Evolutionary conservation across 1,139 yeast species (phyloP).

Genomic region (Blastobotrys aristatus): DNA sequence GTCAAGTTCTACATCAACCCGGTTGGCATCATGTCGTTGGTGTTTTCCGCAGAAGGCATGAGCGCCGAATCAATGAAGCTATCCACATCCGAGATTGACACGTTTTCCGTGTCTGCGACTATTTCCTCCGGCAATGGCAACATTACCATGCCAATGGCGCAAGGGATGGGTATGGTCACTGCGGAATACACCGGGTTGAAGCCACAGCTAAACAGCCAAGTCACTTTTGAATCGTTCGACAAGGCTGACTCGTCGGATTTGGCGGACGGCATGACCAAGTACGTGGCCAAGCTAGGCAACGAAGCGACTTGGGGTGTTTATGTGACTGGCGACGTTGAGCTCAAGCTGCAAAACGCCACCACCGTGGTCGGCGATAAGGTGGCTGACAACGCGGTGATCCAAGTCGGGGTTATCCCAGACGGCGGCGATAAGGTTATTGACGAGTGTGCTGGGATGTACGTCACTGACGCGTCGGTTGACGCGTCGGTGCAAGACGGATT

Average conservation of each 20-base stretch:
- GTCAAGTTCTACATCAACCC: constrained; percentile 54
- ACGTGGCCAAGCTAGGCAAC: constrained; percentile 48
- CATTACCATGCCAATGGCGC: constrained; percentile 43
- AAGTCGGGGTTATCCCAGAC: constrained; percentile 53
- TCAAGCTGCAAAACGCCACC: constrained; percentile 36
- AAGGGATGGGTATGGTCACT: constrained; percentile 78
- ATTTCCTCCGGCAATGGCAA: constrained; percentile 38
- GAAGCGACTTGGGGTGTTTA: constrained; percentile 55
- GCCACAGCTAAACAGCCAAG: constrained; percentile 49
- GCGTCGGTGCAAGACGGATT: constrained; percentile 38
- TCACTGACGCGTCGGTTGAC: constrained; percentile 38
- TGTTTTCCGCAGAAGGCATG: constrained; percentile 53
- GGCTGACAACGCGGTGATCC: constrained; percentile 42
- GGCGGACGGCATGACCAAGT: constrained; percentile 45
- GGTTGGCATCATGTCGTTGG: constrained; percentile 45
- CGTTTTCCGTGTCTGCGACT: constrained; percentile 52
- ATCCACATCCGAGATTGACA: constrained; percentile 44
- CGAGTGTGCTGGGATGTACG: constrained; percentile 59
- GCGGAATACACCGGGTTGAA: constrained; percentile 58
- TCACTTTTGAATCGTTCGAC: constrained; percentile 47
- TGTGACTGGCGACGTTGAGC: constrained; percentile 45
- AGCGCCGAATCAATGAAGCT: constrained; percentile 40
- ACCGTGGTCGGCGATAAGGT: constrained; percentile 39
- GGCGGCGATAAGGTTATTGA: constrained; percentile 41
- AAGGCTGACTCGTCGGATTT: constrained; percentile 35